A percentile compares a stretch with the other conserved stretches of the same genome.
Conservation (phyloP, 768 basidiomycete genomes). For the Cytidiella melzeri region DNA sequence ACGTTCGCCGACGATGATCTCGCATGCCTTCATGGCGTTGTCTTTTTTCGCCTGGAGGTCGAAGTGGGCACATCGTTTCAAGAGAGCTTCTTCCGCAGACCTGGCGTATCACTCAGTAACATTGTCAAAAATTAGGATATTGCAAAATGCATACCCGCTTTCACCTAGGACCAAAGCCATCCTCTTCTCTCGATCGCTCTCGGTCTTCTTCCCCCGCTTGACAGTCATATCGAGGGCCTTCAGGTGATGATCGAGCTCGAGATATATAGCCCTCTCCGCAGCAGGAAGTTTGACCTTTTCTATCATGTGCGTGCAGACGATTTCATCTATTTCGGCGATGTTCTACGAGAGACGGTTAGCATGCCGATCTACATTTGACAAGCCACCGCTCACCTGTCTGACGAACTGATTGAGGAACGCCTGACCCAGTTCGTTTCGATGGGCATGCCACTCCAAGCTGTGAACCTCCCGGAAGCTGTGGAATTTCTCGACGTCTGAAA, state of each 20-base stretch:
- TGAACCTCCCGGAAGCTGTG: slow-evolving; percentile 96
- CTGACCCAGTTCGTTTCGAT: slow-evolving; percentile 80
- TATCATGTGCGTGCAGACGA: slow-evolving; percentile 65
- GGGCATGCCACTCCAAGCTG: slow-evolving; percentile 86
- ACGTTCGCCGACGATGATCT: slow-evolving; percentile 83
- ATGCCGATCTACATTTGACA: background rate
- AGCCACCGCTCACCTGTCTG: slow-evolving; percentile 55
- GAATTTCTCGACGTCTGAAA: slow-evolving; percentile 85
- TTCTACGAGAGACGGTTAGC: slow-evolving; percentile 46
- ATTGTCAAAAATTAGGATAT: background rate
- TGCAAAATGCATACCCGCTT: slow-evolving; percentile 51
- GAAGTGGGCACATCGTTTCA: slow-evolving; percentile 95
- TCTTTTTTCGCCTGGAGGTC: slow-evolving; percentile 66
- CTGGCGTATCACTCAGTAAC: slow-evolving; percentile 39
- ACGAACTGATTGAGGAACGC: slow-evolving; percentile 76
- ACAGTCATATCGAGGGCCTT: slow-evolving; percentile 84
- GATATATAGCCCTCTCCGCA: slow-evolving; percentile 90
- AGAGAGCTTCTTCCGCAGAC: slow-evolving; percentile 84
- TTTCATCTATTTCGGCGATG: slow-evolving; percentile 95
- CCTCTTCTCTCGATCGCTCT: slow-evolving; percentile 85
- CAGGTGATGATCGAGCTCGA: slow-evolving; percentile 90
- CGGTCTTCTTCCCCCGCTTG: slow-evolving; percentile 56
- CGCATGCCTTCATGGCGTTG: slow-evolving; percentile 88
- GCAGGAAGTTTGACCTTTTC: slow-evolving; percentile 74
- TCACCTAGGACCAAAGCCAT: slow-evolving; percentile 83